Conservation (phyloP, 768 basidiomycete genomes). For the Mycena indigotica region DNA sequence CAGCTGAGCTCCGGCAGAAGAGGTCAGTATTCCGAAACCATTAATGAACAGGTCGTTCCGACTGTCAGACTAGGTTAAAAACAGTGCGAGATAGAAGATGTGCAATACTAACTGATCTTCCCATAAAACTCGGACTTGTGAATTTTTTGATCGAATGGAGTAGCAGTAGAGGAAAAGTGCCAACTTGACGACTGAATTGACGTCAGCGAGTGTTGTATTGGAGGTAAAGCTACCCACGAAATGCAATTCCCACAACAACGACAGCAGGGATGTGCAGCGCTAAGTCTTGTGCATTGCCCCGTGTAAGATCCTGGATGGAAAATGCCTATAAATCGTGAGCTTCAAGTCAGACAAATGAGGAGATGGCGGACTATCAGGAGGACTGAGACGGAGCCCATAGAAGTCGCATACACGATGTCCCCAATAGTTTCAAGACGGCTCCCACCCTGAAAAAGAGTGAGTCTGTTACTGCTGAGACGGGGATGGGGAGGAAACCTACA, state of each 20-base stretch:
- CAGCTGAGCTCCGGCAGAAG: conserved; percentile 47
- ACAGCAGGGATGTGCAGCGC: conserved; percentile 55
- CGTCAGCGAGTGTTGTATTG: neutral
- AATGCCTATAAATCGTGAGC: conserved; percentile 5
- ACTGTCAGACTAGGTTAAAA: neutral
- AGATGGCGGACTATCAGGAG: conserved; percentile 33
- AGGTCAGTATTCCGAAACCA: conserved; percentile 47
- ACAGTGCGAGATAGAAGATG: neutral
- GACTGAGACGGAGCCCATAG: conserved; percentile 16
- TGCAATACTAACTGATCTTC: conserved; percentile 43
- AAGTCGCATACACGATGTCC: conserved; percentile 51
- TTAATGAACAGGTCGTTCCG: conserved; percentile 51
- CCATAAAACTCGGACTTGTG: conserved; percentile 65
- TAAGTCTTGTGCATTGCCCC: neutral
- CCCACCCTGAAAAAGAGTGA: conserved; percentile 36
- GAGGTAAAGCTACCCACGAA: conserved; percentile 36
- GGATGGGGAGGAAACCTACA: too few species aligned
- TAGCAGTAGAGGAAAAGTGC: conserved; percentile 62
- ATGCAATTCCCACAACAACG: conserved; percentile 55
- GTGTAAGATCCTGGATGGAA: conserved; percentile 37
- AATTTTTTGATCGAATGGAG: conserved; percentile 45
- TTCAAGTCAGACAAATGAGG: neutral
- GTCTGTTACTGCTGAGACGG: conserved; percentile 34
- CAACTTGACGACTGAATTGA: conserved; percentile 49
- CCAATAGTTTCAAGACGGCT: conserved; percentile 56